phyloP scores from a whole-genome alignment of 768 basidiomycete species.

The Postia placenta region DNA sequence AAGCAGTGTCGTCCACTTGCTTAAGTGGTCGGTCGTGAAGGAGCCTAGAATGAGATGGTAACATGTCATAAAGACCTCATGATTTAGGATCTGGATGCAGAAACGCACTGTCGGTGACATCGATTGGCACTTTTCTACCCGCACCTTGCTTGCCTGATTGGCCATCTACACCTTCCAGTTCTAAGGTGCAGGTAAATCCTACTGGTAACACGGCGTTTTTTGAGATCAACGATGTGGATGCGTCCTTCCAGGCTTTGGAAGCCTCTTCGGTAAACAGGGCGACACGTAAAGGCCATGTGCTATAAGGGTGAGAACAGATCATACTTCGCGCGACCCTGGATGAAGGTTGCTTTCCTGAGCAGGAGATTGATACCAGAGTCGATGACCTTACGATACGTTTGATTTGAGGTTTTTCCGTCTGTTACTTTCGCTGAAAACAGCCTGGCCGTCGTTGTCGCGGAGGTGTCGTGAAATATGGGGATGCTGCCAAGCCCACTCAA shows the following conservation, averaged over 20 bases:
- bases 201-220: constrained; percentile 31
- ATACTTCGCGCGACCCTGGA: constrained; percentile 55
- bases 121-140: constrained; percentile 50
- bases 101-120: constrained; percentile 48
- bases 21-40: constrained; percentile 43
- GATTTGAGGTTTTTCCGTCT: constrained; percentile 28
- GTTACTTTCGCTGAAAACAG: constrained; percentile 30
- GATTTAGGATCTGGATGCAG: not conserved
- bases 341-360: too few relatives aligned
- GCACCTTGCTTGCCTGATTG: constrained; percentile 48
- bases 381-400: constrained; percentile 39
- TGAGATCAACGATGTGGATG: constrained; percentile 13
- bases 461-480: constrained; percentile 65
- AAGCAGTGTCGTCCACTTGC: constrained; percentile 41
- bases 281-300: constrained; percentile 66
- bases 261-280: constrained; percentile 69
- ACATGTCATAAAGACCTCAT: not conserved
- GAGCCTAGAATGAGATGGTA: constrained; percentile 27
- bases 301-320: constrained; percentile 62
- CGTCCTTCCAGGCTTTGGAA: constrained; percentile 44
- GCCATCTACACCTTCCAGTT: constrained; percentile 69
- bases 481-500: constrained; percentile 88
- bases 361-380: too few relatives aligned
- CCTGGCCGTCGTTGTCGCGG: constrained; percentile 35
- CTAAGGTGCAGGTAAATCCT: constrained; percentile 45